Percentiles rank a stretch among this genome's conserved stretches.
These are phyloP conservation scores for Huntiella decipiens DNA, from an alignment of 2,329 filamentous ascomycete genomes.

Conservation along the genomic window DNA sequence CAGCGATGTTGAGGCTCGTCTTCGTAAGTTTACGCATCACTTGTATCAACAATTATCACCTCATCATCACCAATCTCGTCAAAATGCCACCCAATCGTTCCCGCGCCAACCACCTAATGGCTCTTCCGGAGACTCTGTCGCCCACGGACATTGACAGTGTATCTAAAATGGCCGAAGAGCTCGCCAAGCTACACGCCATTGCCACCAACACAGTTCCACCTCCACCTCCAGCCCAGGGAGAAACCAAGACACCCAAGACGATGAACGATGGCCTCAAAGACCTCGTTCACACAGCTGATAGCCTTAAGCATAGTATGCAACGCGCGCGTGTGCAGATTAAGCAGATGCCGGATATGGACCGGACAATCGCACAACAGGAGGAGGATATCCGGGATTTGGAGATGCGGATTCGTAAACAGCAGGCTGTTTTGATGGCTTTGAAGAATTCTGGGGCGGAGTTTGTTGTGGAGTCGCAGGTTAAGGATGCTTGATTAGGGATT, in stretches of 20 bases:
- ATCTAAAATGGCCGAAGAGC: slow-evolving; percentile 46
- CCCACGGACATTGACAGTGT: slow-evolving; percentile 57
- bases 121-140: slow-evolving; percentile 45
- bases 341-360: slow-evolving; percentile 49
- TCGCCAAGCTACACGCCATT: slow-evolving; percentile 50
- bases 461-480: slow-evolving; percentile 15
- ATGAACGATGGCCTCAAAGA: slow-evolving; percentile 39
- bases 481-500: slow-evolving; percentile 3
- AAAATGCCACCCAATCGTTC: background rate
- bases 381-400: slow-evolving; percentile 50
- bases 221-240: background rate
- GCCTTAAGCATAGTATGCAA: slow-evolving; percentile 66
- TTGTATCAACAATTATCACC: no score
- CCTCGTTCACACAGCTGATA: slow-evolving; percentile 57
- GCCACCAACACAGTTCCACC: background rate
- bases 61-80: no score
- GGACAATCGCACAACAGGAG: slow-evolving; percentile 48
- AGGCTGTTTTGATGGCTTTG: slow-evolving; percentile 34
- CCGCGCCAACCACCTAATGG: slow-evolving; percentile 21
- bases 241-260: background rate
- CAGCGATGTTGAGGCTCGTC: no score
- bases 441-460: slow-evolving; percentile 29
- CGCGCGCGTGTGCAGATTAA: slow-evolving; percentile 50
- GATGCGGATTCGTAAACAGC: slow-evolving; percentile 42
- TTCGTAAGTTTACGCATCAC: no score